Evolutionary conservation across 1,284 basidiomycete genomes (phyloP).

Genomic region (Melampsora americana): DNA sequence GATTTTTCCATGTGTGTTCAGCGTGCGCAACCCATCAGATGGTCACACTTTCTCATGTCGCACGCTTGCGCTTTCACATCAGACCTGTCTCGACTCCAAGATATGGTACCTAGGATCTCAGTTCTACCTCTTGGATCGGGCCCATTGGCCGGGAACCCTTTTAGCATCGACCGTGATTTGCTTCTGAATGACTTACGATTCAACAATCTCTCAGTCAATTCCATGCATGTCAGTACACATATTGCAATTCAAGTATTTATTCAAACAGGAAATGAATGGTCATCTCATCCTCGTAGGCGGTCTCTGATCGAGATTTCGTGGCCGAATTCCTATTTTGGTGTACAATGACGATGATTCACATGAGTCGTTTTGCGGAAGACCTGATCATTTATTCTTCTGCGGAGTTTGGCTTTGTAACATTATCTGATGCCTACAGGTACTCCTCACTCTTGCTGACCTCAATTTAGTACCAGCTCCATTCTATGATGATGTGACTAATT

Average conservation of each 20-base stretch:
- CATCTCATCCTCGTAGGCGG: slow-evolving; percentile 59
- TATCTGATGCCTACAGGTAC: slow-evolving; percentile 93
- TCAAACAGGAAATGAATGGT: not conserved
- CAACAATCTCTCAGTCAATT: slow-evolving; percentile 79
- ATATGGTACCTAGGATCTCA: slow-evolving; percentile 71
- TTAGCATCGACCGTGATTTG: slow-evolving; percentile 79
- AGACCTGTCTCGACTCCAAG: slow-evolving; percentile 80
- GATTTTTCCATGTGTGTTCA: slow-evolving; percentile 1
- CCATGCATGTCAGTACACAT: slow-evolving; percentile 64
- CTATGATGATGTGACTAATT: not conserved
- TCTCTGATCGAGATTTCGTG: slow-evolving; percentile 94
- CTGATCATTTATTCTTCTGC: slow-evolving; percentile 93
- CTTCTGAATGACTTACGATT: slow-evolving; percentile 82
- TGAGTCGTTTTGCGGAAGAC: slow-evolving; percentile 92
- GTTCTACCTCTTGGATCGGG: slow-evolving; percentile 90
- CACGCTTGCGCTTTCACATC: slow-evolving; percentile 86
- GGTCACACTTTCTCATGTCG: slow-evolving; percentile 93
- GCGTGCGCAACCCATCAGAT: slow-evolving; percentile 91
- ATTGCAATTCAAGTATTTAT: not conserved
- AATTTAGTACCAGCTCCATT: not conserved
- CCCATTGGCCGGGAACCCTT: slow-evolving; percentile 93
- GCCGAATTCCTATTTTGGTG: slow-evolving; percentile 97
- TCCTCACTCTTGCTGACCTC: slow-evolving; percentile 43
- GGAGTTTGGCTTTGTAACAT: slow-evolving; percentile 89
- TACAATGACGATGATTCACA: slow-evolving; percentile 84